Conservation (phyloP, 768 basidiomycete species). For the Imleria badia region DNA sequence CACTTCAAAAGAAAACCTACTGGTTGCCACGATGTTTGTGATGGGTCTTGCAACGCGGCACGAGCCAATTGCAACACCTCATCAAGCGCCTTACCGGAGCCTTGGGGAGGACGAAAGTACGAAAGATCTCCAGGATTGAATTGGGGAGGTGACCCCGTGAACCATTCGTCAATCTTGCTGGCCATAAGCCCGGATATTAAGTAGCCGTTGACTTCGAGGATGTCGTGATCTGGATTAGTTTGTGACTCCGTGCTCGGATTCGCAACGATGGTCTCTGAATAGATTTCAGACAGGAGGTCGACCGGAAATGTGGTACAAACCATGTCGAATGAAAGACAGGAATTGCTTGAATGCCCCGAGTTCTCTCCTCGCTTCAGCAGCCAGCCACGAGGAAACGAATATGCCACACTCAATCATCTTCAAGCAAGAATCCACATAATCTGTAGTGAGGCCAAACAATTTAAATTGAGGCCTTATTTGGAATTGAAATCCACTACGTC, state of each 20-base stretch:
- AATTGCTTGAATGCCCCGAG: conserved; percentile 75
- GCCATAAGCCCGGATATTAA: conserved; percentile 66
- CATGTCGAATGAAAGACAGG: conserved; percentile 72
- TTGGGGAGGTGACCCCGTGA: conserved; percentile 53
- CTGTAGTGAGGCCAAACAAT: conserved; percentile 51
- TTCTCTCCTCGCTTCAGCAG: conserved; percentile 64
- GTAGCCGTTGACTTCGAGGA: conserved; percentile 80
- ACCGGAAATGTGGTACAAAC: conserved; percentile 40
- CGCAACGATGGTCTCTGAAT: conserved; percentile 47
- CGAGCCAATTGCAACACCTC: conserved; percentile 49
- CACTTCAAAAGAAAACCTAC: conserved; percentile 42
- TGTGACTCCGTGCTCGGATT: conserved; percentile 54
- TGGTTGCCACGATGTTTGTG: conserved; percentile 48
- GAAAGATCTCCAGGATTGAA: conserved; percentile 34
- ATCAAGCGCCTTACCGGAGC: conserved; percentile 26
- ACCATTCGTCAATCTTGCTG: conserved; percentile 79
- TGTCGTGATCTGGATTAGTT: conserved; percentile 56
- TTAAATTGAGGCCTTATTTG: conserved; percentile 53
- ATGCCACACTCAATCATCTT: conserved; percentile 56
- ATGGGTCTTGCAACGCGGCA: conserved; percentile 46
- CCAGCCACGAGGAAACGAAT: conserved; percentile 66
- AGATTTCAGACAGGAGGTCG: conserved; percentile 19
- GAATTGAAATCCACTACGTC: conserved; percentile 9
- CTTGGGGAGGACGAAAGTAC: conserved; percentile 21
- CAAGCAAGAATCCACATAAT: conserved; percentile 54